Evolutionary conservation across 257 asterid genomes (phyloP).

Genomic region (Gentiana macrophylla): DNA sequence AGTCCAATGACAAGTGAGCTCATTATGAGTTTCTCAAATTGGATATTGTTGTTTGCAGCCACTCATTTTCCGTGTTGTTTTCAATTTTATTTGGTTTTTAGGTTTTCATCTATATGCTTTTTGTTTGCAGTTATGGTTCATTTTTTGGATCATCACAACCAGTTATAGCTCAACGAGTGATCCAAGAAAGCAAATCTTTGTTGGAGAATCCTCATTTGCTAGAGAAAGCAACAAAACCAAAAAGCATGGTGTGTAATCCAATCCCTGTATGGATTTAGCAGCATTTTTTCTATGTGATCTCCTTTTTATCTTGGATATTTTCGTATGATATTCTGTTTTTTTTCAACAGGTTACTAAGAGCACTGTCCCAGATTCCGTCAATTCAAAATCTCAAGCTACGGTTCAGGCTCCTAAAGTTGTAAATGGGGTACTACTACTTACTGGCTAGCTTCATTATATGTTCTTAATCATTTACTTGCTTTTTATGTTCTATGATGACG

Average conservation of each 20-base stretch:
- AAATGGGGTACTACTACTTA: slow-evolving; percentile 39
- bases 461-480: not conserved
- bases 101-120: not conserved
- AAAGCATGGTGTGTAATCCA: slow-evolving; percentile 27
- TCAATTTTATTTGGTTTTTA: not conserved
- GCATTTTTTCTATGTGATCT: not conserved
- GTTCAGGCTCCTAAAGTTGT: slow-evolving; percentile 28
- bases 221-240: slow-evolving; percentile 38
- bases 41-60: slow-evolving; percentile 1
- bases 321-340: not conserved
- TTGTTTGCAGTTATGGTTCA: slow-evolving; percentile 66
- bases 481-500: slow-evolving; percentile 5
- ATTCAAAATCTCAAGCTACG: slow-evolving; percentile 32
- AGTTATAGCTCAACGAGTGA: slow-evolving; percentile 84
- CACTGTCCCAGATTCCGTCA: slow-evolving; percentile 28
- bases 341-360: slow-evolving; percentile 45
- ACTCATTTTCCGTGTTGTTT: not conserved
- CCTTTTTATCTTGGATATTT: not conserved
- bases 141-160: slow-evolving; percentile 98
- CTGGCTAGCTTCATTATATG: not conserved
- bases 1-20: slow-evolving; percentile 62
- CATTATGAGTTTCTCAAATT: not conserved
- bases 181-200: slow-evolving; percentile 91
- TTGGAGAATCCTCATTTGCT: slow-evolving; percentile 77
- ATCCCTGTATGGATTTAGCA: slow-evolving; percentile 2